These are phyloP conservation scores for Xylariomycetidae sp. DNA, from an alignment of 2,329 filamentous ascomycete genomes.

Conservation along the genomic window DNA sequence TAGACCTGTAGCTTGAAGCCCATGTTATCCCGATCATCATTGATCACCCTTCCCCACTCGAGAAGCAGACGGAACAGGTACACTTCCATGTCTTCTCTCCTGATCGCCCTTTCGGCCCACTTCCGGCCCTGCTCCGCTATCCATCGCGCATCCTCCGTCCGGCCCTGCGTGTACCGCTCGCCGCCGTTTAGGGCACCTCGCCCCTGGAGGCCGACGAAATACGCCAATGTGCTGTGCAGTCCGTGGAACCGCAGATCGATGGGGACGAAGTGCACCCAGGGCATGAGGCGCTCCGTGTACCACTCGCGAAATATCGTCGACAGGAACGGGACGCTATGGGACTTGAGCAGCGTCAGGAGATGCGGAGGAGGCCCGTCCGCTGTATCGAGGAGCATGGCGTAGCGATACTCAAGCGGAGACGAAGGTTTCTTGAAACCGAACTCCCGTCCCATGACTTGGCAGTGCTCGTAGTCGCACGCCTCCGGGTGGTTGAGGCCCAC, in stretches of 20 bases:
- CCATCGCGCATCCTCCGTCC: slow-evolving; percentile 52
- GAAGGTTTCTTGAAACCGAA: slow-evolving; percentile 49
- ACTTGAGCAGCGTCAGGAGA: slow-evolving; percentile 61
- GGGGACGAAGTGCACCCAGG: slow-evolving; percentile 80
- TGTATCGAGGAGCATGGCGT: slow-evolving; percentile 68
- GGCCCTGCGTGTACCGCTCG: slow-evolving; percentile 42
- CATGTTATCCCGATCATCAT: slow-evolving; percentile 52
- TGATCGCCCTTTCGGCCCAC: slow-evolving; percentile 60
- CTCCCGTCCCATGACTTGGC: slow-evolving; percentile 46
- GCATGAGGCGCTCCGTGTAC: slow-evolving; percentile 68
- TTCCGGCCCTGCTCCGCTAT: slow-evolving; percentile 62
- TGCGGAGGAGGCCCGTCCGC: slow-evolving; percentile 58
- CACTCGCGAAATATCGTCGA: slow-evolving; percentile 72
- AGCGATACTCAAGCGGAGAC: slow-evolving; percentile 60
- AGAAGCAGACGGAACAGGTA: slow-evolving; percentile 75
- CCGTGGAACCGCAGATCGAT: slow-evolving; percentile 69
- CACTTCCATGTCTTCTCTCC: slow-evolving; percentile 72
- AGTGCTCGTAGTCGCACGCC: slow-evolving; percentile 46
- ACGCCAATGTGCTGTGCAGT: slow-evolving; percentile 68
- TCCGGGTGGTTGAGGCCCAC: slow-evolving; percentile 56
- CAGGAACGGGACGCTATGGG: slow-evolving; percentile 64
- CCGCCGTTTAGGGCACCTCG: slow-evolving; percentile 39
- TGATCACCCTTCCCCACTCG: slow-evolving; percentile 69
- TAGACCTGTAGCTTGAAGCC: slow-evolving; percentile 26
- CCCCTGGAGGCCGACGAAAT: slow-evolving; percentile 60